Conservation (phyloP, 2,329 filamentous ascomycete species). For the Diaporthe sp. region DNA sequence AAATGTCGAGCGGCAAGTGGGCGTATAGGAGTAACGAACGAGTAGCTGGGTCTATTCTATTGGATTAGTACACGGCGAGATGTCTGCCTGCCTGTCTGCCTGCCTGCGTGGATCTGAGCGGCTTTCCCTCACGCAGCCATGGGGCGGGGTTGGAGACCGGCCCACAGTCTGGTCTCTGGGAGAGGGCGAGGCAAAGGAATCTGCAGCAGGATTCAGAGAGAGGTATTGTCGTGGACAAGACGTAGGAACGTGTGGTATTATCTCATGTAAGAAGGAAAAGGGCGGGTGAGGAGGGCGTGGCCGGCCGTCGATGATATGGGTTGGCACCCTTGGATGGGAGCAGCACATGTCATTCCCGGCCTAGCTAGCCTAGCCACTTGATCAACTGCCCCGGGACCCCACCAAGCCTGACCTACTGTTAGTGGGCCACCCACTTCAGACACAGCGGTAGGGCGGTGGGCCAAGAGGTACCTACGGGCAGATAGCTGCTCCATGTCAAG, state of each 20-base stretch:
- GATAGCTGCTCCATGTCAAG: neutral
- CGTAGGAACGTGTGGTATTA: constrained; percentile 2
- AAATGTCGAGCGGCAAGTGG: neutral
- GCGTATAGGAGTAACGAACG: neutral
- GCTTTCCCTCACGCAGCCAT: constrained; percentile 11
- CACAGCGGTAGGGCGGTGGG: neutral
- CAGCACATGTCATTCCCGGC: constrained; percentile 26
- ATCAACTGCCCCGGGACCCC: constrained; percentile 26
- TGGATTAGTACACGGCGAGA: constrained; percentile 16
- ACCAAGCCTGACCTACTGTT: constrained; percentile 7
- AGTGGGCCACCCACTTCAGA: neutral
- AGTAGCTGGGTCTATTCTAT: neutral
- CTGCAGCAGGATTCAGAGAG: neutral
- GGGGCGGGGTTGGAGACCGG: neutral
- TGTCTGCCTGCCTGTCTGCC: constrained; percentile 16
- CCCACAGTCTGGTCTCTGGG: neutral
- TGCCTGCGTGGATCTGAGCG: constrained; percentile 10
- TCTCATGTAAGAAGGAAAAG: neutral
- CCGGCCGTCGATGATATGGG: neutral
- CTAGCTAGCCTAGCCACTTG: constrained; percentile 27
- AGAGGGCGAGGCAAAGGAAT: neutral
- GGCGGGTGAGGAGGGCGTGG: neutral
- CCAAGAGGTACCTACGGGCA: neutral
- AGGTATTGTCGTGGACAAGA: neutral
- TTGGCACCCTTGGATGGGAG: neutral